phyloP scores from a whole-genome alignment of 164 flowering plant genomes.

The Cinnamomum chago region DNA sequence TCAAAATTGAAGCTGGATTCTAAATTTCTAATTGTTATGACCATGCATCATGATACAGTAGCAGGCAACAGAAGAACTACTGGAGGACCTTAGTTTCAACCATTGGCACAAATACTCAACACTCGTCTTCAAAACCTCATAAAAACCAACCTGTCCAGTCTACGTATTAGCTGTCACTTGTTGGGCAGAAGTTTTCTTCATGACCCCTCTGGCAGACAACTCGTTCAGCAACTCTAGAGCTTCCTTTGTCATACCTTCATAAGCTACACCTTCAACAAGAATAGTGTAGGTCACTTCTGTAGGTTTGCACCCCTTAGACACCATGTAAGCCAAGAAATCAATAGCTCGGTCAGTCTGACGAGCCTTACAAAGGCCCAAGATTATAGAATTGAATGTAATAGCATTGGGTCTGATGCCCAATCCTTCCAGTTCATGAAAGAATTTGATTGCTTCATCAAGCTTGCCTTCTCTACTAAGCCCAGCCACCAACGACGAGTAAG shows the following conservation, averaged over 20 bases:
- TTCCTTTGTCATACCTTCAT: conserved; percentile 69
- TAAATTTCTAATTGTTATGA: conserved; percentile 2
- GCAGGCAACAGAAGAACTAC: not conserved
- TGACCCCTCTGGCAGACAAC: conserved; percentile 62
- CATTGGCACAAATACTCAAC: not conserved
- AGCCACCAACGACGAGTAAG: conserved; percentile 66
- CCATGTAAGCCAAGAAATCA: conserved; percentile 71
- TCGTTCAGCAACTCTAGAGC: conserved; percentile 66
- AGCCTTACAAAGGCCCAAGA: conserved; percentile 82
- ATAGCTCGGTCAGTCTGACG: conserved; percentile 70
- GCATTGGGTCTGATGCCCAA: conserved; percentile 63
- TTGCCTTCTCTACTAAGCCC: conserved; percentile 88
- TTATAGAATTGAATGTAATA: conserved; percentile 67
- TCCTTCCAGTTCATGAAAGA: conserved; percentile 60
- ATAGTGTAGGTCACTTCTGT: conserved; percentile 74
- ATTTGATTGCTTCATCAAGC: conserved; percentile 63
- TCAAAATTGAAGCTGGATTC: conserved; percentile 22
- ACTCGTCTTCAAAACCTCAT: conserved; percentile 3
- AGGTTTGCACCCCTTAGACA: conserved; percentile 76
- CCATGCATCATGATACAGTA: not conserved
- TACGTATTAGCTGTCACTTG: conserved; percentile 53
- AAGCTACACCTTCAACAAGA: conserved; percentile 76
- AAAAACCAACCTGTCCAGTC: conserved; percentile 5
- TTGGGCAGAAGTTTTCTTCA: conserved; percentile 63
- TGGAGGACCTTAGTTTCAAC: not conserved